Evolutionary conservation across 176 grass and related monocot genomes (phyloP).

Genomic region (Stipa capillata): DNA sequence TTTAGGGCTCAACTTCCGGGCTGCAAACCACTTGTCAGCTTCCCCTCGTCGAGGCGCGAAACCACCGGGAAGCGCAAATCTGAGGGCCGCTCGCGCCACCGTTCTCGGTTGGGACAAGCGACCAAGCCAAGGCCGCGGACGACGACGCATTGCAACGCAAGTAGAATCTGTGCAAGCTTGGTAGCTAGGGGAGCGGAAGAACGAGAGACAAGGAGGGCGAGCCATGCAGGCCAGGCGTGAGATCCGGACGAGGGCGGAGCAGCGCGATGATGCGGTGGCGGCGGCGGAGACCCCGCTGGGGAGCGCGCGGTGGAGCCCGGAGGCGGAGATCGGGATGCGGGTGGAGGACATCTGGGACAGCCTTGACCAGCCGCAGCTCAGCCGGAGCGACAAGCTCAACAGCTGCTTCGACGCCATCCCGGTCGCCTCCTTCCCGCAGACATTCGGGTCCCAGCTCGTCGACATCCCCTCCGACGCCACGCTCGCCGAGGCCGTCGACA

Average conservation of each 20-base stretch:
- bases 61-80: background rate
- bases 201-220: constrained; percentile 58
- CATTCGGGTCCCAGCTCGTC: constrained; percentile 50
- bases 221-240: constrained; percentile 33
- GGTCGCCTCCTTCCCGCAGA: constrained; percentile 69
- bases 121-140: background rate
- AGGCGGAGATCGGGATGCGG: constrained; percentile 81
- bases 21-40: background rate
- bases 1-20: background rate
- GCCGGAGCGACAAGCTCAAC: constrained; percentile 70
- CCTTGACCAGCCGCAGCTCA: constrained; percentile 64
- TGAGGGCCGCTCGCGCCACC: background rate
- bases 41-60: background rate
- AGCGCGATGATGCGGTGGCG: background rate
- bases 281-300: constrained; percentile 39
- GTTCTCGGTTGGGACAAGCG: background rate
- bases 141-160: constrained; percentile 20
- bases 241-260: constrained; percentile 27
- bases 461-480: constrained; percentile 80
- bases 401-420: constrained; percentile 83
- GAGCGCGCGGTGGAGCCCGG: constrained; percentile 66
- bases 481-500: constrained; percentile 81
- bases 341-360: constrained; percentile 93
- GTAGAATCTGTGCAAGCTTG: background rate
- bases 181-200: constrained; percentile 12